Evolutionary conservation across 306 rosid species (phyloP), one percentile per base, ranked within the genome.

Genomic region (Hippophae rhamnoides): DNA sequence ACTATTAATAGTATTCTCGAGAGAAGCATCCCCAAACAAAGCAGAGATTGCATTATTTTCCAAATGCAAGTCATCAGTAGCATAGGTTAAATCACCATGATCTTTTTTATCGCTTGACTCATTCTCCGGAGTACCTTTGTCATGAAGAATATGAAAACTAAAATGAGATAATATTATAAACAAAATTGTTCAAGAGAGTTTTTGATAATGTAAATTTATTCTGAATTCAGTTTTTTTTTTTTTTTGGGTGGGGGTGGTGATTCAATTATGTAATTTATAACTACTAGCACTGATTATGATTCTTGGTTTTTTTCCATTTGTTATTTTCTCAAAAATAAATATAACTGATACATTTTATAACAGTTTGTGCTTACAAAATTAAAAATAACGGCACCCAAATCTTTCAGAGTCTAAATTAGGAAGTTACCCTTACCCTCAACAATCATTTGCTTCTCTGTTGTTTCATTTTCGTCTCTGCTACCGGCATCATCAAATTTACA

Each of bases 1-100:
- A 52, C 18, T 7, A 14, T 56, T 47, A 66, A 13, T 8, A 46
- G 5, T 8, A 14, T 44, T 54, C n/a, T 10, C 18, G 9, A 10
- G 47, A 57, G 54, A 47, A 46, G 40, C 46, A 40, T 46, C 59
- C 14, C 9, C 8, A 62, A 43, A 40, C 31, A 51, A 18, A 25
- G 41, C 38, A 13, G 47, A 61, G 7, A 61, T 47, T 31, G 47
- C 60, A 50, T 14, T 56, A 27, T 18, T 49, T 53, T 61, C 72
- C 53, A 55, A 10, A 11, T 27, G 13, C 10, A 27, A 9, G 14
- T 11, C 53, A 41, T 42, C 8, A 2, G 48, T 41, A 14, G 47
- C 9, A 71, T 14, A 61, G 18, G 11, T 11, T 26, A 10, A 47
- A 54, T 40, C 65, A 10, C 5, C 27, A 13, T 14, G 43, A 27